Evolutionary conservation across 2,329 filamentous ascomycete genomes (phyloP), one percentile per base, ranked within the genome.

Genomic region (Trichoderma pleuroti): DNA sequence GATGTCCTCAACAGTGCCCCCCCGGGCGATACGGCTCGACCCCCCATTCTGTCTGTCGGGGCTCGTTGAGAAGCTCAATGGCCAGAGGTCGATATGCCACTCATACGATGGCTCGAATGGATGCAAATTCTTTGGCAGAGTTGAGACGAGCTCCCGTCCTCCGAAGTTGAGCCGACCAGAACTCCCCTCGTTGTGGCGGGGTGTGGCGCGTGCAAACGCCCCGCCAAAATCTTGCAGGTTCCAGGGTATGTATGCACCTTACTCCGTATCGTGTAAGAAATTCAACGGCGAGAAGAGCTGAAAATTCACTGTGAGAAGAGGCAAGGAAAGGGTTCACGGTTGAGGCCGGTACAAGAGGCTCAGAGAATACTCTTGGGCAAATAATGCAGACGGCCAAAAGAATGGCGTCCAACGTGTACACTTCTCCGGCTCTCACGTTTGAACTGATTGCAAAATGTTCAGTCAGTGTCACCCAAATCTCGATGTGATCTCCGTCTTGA

Each of bases 1-100:
- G 95, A 98, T 72, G 90, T 89, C 80, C 95, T 91, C 78, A 98
- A 87, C 75, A 98, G 87, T 76, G 87, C 86, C 74, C 85, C 89
- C 78, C 89, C 89, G 70, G 89, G 89, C 74, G 89, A 89, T 76
- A 89, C 75, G 70, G 77, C 76, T 66, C 75, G 77, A 71, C 66
- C 74, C 73, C 74, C 75, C 81, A 82, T 82, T 49, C 70, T 77
- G 74, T 76, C 54, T 71, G 71, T 76, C 71, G 71, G 71, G 74
- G 73, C 74, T 73, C 68, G 74, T 76, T 71, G 65, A 70, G 73
- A 76, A 72, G 75, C 79, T 78, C 78, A 78, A 78, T 78, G 72
- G 70, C 74, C 69, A 71, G 71, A 68, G 72, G 71, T 74, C 69
- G 66, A 60, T 60, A 42, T 42, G 39, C 56, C 56, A 28, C 66